Percentiles rank a stretch among this genome's conserved stretches.
Evolutionary conservation across 108 stramenopile species (phyloP).

Genomic region (Tribonema minus): DNA sequence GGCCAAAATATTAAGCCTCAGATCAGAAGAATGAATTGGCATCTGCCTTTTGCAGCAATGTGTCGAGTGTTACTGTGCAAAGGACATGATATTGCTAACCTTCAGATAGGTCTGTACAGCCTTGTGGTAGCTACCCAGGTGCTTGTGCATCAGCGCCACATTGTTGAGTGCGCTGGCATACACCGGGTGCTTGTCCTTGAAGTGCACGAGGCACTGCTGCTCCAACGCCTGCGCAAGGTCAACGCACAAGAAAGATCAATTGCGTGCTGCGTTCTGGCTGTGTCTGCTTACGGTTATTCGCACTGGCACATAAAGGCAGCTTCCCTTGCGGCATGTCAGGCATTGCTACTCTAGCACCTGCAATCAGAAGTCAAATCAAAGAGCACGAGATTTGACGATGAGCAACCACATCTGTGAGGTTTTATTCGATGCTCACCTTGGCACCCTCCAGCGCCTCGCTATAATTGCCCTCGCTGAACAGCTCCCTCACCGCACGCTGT

Average conservation of each 20-base stretch:
- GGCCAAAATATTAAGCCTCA: too few species aligned
- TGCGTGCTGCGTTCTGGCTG: too few species aligned
- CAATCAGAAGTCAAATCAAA: neutral
- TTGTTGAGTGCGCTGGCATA: slow-evolving; percentile 31
- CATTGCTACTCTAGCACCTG: neutral
- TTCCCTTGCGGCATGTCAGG: too few species aligned
- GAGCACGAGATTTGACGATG: neutral
- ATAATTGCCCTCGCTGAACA: neutral
- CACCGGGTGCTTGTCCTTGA: slow-evolving; percentile 3
- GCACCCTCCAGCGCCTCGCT: neutral
- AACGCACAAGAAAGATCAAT: neutral
- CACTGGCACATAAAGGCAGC: too few species aligned
- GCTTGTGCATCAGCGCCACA: slow-evolving; percentile 21
- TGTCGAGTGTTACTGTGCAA: too few species aligned
- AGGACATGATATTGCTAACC: too few species aligned
- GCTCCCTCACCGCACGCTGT: neutral
- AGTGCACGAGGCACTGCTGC: neutral
- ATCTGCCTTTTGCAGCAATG: too few species aligned
- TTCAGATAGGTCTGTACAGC: neutral
- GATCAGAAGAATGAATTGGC: too few species aligned
- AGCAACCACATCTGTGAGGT: neutral
- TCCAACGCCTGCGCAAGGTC: neutral
- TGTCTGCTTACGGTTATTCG: too few species aligned
- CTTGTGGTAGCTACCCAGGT: neutral
- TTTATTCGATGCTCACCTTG: neutral